Base-by-base conservation (phyloP, 2,329 filamentous ascomycete species). In the Sphaerulina vaccinii region DNA sequence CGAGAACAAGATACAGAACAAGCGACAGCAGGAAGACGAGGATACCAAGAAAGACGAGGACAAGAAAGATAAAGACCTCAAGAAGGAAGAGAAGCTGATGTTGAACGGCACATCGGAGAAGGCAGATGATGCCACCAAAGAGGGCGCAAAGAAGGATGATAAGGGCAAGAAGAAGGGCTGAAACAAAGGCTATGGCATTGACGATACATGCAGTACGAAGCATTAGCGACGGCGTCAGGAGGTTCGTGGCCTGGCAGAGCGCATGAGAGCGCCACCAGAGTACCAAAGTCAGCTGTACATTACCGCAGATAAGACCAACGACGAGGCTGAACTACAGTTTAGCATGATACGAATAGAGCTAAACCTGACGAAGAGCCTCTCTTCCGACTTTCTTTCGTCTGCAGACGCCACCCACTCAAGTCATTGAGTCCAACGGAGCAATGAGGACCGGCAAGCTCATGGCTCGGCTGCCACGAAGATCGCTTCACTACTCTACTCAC, bases 1-100 rank as follows among this genome's bases (percentile, higher is more conserved):
- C 62, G 93, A 99, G 78, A 99, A 99, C 79, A 99, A 99, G 82
- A 96, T 97, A 62, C 92, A 97, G 77, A 99, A 99, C 75, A 83
- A 92, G 71, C 91, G 97, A 74, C 89, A 95, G 71, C 88, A 95
- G 67, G 93, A 97, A 68, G 93, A 99, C 68, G 92, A 92, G 75
- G 92, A 97, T 64, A 81, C 78, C 39, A 83, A 86, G 66, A 89
- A 89, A 75, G 89, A 84, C 54, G 83, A 78, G 51, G 73, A 72
- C 58, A 79, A 78, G 60, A 77, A 80, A 29, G 79, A 79, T 58
- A 73, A 73, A 51, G 63, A 65, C 33, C 48, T 60, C 33, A 73
- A 75, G 64, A 83, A 90, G 68, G 84, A 86, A 38, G 87, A 87
- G 67, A 85, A 84, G 61, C 71, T 75, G 62, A 81, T 81, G 55